Conservation (phyloP, 495 filamentous ascomycete genomes). For the Penicillium pulvis region DNA sequence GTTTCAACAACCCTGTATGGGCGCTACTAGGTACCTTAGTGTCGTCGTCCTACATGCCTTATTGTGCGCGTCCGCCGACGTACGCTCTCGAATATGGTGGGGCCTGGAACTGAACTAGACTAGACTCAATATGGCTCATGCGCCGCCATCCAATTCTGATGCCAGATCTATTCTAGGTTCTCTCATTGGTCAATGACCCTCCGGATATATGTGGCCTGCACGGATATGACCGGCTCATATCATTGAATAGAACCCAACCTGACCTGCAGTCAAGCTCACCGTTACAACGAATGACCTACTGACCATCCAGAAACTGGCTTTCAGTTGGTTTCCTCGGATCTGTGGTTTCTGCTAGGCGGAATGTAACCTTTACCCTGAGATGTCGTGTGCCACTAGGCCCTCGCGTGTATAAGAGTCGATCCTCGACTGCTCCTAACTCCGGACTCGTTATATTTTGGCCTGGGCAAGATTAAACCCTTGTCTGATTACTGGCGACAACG, state of each 20-base stretch:
- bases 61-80: conserved; percentile 9
- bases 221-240: conserved; percentile 20
- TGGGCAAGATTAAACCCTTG: conserved; percentile 24
- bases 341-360: not conserved
- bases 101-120: not conserved
- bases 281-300: conserved; percentile 16
- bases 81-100: conserved; percentile 5
- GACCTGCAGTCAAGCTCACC: conserved; percentile 11
- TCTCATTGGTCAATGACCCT: conserved; percentile 18
- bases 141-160: conserved; percentile 16
- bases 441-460: conserved; percentile 26
- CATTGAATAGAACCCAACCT: conserved; percentile 11
- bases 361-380: conserved; percentile 21
- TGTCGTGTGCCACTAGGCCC: conserved; percentile 22
- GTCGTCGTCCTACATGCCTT: conserved; percentile 4
- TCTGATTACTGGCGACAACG: conserved; percentile 15
- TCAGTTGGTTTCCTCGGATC: not conserved
- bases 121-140: conserved; percentile 17
- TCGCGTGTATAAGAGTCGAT: conserved; percentile 25
- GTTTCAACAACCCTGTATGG: conserved; percentile 26
- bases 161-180: conserved; percentile 16
- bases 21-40: conserved; percentile 10
- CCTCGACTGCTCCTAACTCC: conserved; percentile 10
- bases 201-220: conserved; percentile 19
- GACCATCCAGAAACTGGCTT: conserved; percentile 9